Percentiles rank a stretch among this genome's conserved stretches.
These are phyloP conservation scores for Clonostachys rhizophaga DNA, from an alignment of 2,329 filamentous ascomycete genomes.

Conservation along the genomic window DNA sequence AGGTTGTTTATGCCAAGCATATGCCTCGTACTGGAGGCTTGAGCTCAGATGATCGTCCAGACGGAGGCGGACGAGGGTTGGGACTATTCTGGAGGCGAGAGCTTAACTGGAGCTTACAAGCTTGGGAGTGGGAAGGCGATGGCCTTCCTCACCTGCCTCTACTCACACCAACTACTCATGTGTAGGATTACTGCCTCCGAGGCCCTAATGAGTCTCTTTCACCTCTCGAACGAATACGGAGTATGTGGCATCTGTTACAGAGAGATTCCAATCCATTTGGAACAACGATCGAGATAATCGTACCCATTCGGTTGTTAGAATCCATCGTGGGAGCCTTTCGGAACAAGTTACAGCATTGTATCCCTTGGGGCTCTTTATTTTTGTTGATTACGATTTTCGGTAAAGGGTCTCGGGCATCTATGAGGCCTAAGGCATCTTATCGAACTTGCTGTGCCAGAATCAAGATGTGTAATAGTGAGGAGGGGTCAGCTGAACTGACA, in stretches of 20 bases:
- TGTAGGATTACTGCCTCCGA: slow-evolving; percentile 38
- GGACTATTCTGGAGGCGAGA: slow-evolving; percentile 70
- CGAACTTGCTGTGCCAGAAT: no score
- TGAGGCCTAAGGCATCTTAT: no score
- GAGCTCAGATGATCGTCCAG: slow-evolving; percentile 66
- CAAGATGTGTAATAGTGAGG: no score
- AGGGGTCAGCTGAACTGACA: no score
- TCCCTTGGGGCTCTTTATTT: no score
- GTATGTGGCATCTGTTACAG: neutral
- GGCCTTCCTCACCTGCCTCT: slow-evolving; percentile 26
- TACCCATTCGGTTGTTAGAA: no score
- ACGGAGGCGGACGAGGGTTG: slow-evolving; percentile 54
- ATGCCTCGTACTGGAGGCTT: slow-evolving; percentile 81
- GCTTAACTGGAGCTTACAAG: slow-evolving; percentile 81
- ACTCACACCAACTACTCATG: slow-evolving; percentile 45
- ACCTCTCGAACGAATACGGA: neutral
- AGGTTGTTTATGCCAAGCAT: slow-evolving; percentile 73
- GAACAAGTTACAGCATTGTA: no score
- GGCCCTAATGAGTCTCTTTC: slow-evolving; percentile 25
- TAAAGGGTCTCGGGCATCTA: no score
- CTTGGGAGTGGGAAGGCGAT: slow-evolving; percentile 67
- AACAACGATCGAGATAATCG: no score
- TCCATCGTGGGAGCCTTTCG: no score
- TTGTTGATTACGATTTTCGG: no score
- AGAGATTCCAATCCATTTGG: neutral